Evolutionary conservation across 2,329 filamentous ascomycete species (phyloP), one percentile per base, ranked within the genome.

Genomic region (Talaromyces amestolkiae): DNA sequence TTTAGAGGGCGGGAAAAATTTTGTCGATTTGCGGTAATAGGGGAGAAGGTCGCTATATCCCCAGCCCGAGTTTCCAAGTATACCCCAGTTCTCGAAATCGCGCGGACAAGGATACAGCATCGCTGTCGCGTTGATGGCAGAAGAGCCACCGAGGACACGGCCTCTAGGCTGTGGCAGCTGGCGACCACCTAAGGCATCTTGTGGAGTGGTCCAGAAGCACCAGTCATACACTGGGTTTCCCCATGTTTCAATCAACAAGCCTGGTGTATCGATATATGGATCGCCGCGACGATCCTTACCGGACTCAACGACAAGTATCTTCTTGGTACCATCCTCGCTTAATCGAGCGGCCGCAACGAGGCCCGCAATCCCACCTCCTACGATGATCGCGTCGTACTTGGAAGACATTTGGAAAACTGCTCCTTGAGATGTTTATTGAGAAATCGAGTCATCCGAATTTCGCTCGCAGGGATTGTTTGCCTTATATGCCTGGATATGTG

Each of bases 301-400:
- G 6, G 63, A 41, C 47, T 65, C 63, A 41, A 65, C 15, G 19
- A 65, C 37, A 19, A 65, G 54, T 13, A 65, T 47, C 13, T 19
- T 61, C 22, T 31, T 54, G 10, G 43, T 45, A 10, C n/a, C 3
- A 17, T 71, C 67, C 49, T 72, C 70, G n/a, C 68, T 70, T 37
- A 72, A 58, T 7, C 71, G 69, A 54, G 64, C 65, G n/a, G 69
- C 71, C 9, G 71, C 58, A 33, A 65, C 66, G 31, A 72, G 65
- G 3, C 71, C 71, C 43, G 68, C 69, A 19, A 67, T 69, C 13
- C 70, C 71, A 17, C 70, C 71, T 27, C 71, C 71, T 22, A 72
- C 64, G 9, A 72, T 59, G 8, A 72, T 63, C 65, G 65, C 71
- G 56, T 72, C 70, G 63, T 69, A 70, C 74, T 86, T 9, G 78